Percentiles rank a stretch among this genome's conserved stretches.
These are phyloP conservation scores for Dryas octopetala DNA, from an alignment of 306 rosid genomes.

Conservation along the genomic window DNA sequence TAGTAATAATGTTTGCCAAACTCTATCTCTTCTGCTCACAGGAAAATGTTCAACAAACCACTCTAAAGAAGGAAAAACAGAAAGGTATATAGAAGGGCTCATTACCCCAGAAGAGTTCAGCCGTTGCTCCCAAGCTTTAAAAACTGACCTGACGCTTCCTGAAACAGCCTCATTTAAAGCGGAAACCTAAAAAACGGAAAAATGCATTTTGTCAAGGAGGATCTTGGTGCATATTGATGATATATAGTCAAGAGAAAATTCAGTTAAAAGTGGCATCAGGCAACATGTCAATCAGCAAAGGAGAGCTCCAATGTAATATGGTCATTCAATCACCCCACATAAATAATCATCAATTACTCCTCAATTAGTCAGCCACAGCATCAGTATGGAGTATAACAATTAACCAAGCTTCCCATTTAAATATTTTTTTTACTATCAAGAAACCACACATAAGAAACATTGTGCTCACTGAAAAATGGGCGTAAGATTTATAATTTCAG, in stretches of 20 bases:
- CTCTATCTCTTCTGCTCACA: neutral
- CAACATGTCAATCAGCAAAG: neutral
- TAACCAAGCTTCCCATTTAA: neutral
- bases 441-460: neutral
- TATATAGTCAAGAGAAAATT: neutral
- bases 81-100: constrained; percentile 15
- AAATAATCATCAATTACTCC: neutral
- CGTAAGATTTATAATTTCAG: neutral
- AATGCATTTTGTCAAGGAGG: neutral
- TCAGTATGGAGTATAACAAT: neutral
- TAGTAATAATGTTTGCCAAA: neutral
- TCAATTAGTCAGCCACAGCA: neutral
- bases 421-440: neutral
- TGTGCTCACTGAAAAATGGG: neutral
- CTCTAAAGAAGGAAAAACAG: neutral
- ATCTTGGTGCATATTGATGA: neutral
- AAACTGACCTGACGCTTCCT: constrained; percentile 82
- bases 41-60: neutral
- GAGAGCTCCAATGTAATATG: neutral
- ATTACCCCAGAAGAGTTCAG: constrained; percentile 71
- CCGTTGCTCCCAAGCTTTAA: constrained; percentile 95
- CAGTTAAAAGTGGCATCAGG: neutral
- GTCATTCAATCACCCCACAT: neutral
- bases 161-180: constrained; percentile 90
- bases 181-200: constrained; percentile 50